Percentiles rank a stretch among this genome's conserved stretches.
These are phyloP conservation scores for Kluyveromyces sp. DNA, from an alignment of 1,139 yeast species.

Conservation along the genomic window DNA sequence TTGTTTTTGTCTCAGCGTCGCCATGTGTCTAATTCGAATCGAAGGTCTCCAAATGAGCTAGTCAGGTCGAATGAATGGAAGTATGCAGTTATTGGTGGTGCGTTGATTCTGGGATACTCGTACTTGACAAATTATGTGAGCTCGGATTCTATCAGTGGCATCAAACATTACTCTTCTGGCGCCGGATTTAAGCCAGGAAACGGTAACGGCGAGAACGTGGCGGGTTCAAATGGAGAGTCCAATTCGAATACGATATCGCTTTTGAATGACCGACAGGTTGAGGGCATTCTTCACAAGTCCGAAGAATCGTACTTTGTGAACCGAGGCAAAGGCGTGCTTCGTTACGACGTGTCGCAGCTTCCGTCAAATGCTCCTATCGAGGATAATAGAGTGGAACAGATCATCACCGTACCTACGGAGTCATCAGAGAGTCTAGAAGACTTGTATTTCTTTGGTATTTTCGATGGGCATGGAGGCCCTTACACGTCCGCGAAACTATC, in stretches of 20 bases:
- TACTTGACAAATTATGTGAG: constrained; percentile 17
- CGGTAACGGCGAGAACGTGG: neutral
- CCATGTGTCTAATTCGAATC: neutral
- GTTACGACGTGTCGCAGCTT: constrained; percentile 85
- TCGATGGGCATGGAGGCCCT: constrained; percentile 98
- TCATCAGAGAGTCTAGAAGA: constrained; percentile 53
- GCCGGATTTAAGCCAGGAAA: constrained; percentile 1
- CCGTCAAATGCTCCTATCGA: constrained; percentile 93
- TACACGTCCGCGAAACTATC: constrained; percentile 80
- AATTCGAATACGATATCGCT: constrained; percentile 29
- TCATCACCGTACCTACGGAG: constrained; percentile 68
- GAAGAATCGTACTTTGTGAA: constrained; percentile 79
- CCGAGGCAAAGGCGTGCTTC: constrained; percentile 82
- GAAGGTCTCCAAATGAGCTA: constrained; percentile 7
- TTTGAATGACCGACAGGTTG: constrained; percentile 68
- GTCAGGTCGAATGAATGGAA: constrained; percentile 14
- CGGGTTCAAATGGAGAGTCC: neutral
- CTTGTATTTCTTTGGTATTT: constrained; percentile 93
- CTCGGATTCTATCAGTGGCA: constrained; percentile 18
- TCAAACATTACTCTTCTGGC: constrained; percentile 17
- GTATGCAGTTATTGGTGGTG: constrained; percentile 17
- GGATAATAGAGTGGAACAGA: constrained; percentile 84
- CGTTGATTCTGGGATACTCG: constrained; percentile 19
- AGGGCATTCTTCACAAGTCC: constrained; percentile 56
- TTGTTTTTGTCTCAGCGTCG: constrained; percentile 9